Evolutionary conservation across 2,329 filamentous ascomycete genomes (phyloP).

Genomic region (Stemphylium vesicarium): DNA sequence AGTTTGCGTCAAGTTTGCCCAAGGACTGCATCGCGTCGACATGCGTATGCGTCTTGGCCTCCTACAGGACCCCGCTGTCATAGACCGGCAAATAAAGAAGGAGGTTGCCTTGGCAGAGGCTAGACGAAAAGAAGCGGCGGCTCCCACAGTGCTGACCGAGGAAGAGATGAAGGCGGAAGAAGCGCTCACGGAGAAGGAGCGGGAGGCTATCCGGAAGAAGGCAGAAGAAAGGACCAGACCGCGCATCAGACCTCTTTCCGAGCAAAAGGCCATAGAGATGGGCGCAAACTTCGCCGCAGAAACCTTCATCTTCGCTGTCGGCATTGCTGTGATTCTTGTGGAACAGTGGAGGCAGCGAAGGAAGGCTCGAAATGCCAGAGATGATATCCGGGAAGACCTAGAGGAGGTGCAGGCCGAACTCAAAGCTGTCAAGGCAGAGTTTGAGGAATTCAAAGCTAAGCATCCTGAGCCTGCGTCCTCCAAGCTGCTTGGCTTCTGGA

Average conservation of each 20-base stretch:
- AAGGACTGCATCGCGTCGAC: constrained; percentile 68
- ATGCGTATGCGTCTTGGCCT: constrained; percentile 72
- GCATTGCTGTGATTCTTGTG: constrained; percentile 66
- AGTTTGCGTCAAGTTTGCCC: constrained; percentile 67
- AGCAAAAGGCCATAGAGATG: constrained; percentile 71
- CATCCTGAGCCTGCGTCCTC: constrained; percentile 36
- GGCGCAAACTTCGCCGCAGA: constrained; percentile 74
- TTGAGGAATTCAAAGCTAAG: constrained; percentile 50
- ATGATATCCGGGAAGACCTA: constrained; percentile 66
- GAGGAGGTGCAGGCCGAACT: constrained; percentile 61
- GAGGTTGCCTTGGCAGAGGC: constrained; percentile 63
- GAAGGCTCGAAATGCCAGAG: constrained; percentile 65
- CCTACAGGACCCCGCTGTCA: constrained; percentile 65
- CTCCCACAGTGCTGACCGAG: constrained; percentile 68
- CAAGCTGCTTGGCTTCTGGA: constrained; percentile 40
- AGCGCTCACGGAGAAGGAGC: constrained; percentile 54
- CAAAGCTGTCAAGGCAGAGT: constrained; percentile 46
- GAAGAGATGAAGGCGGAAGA: constrained; percentile 64
- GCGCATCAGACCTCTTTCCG: constrained; percentile 68
- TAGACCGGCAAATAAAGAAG: constrained; percentile 58
- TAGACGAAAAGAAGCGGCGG: constrained; percentile 57
- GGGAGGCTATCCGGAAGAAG: constrained; percentile 56
- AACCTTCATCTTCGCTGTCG: constrained; percentile 69
- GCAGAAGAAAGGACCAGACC: constrained; percentile 52
- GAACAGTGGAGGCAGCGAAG: constrained; percentile 66